phyloP scores from a whole-genome alignment of 192 early-diverging fungal species.

The Backusella tuberculispora region DNA sequence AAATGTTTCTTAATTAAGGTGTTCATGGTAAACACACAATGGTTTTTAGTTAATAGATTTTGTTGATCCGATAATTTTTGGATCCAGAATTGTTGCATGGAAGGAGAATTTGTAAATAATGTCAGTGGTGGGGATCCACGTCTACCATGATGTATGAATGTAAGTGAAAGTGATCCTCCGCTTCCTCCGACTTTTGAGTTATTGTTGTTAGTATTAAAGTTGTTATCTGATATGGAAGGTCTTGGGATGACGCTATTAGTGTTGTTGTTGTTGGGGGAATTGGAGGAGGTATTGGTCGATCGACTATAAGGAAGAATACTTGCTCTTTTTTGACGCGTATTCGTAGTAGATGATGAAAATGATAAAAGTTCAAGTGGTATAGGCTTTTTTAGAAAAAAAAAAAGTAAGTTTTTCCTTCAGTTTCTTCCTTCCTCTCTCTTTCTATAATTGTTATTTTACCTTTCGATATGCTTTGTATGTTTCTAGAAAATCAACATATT shows the following conservation, averaged over 20 bases:
- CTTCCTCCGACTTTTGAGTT: slow-evolving; percentile 18
- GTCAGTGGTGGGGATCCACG: slow-evolving; percentile 63
- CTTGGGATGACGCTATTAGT: slow-evolving; percentile 14
- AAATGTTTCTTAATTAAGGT: slow-evolving; percentile 50
- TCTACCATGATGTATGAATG: slow-evolving; percentile 75
- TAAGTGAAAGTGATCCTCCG: slow-evolving; percentile 62
- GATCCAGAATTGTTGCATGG: slow-evolving; percentile 83
- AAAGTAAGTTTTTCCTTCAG: background rate
- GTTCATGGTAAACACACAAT: slow-evolving; percentile 55
- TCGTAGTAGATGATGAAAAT: slow-evolving; percentile 28
- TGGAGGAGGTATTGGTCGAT: background rate
- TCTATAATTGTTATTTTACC: slow-evolving; percentile 34
- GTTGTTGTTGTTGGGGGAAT: background rate
- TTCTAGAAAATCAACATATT: slow-evolving; percentile 60
- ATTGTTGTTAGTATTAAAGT: background rate
- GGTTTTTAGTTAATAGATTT: slow-evolving; percentile 35
- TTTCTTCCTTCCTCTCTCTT: background rate
- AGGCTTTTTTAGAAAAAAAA: slow-evolving; percentile 45
- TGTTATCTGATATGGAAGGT: background rate
- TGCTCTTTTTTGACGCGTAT: slow-evolving; percentile 32
- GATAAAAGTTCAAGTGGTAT: slow-evolving; percentile 84
- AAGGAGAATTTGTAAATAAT: slow-evolving; percentile 70
- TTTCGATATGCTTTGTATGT: slow-evolving; percentile 63
- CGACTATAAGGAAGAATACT: slow-evolving; percentile 39
- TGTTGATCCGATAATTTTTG: slow-evolving; percentile 75